Conservation (phyloP, 2,329 filamentous ascomycete species). For the Botrytis fabae region DNA sequence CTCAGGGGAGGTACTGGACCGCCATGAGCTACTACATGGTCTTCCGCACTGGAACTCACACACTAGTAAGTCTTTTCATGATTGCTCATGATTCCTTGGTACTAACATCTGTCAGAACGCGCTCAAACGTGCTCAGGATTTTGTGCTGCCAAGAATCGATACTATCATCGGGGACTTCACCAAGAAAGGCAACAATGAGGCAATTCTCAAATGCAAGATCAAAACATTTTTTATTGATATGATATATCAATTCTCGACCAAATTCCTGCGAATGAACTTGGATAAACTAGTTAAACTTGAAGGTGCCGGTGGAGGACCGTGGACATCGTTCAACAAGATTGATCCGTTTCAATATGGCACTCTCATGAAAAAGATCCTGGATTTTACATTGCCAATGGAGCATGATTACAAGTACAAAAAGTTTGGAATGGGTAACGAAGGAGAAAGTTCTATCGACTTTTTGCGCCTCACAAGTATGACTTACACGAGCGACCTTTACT, state of each 20-base stretch:
- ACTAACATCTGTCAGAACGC: neutral
- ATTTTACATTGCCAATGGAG: constrained; percentile 5
- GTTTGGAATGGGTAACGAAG: neutral
- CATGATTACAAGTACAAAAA: neutral
- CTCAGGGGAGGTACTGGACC: constrained; percentile 10
- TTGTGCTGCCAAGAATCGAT: neutral
- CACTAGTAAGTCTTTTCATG: neutral
- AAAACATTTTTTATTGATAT: neutral
- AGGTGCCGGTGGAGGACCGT: too few relatives aligned
- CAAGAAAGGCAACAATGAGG: neutral
- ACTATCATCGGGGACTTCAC: constrained; percentile 14
- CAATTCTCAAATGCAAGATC: neutral
- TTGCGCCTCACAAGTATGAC: neutral
- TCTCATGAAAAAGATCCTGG: neutral
- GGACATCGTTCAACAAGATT: neutral
- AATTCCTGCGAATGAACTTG: neutral
- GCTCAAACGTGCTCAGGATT: neutral
- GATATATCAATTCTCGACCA: neutral
- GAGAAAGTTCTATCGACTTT: neutral
- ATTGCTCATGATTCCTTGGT: neutral
- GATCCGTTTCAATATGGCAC: too few relatives aligned
- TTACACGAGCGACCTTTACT: constrained; percentile 2
- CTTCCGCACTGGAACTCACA: neutral
- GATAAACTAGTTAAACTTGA: neutral
- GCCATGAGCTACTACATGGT: neutral